Base-by-base conservation (phyloP, 2,329 filamentous ascomycete genomes). In the Apiospora sp. region DNA sequence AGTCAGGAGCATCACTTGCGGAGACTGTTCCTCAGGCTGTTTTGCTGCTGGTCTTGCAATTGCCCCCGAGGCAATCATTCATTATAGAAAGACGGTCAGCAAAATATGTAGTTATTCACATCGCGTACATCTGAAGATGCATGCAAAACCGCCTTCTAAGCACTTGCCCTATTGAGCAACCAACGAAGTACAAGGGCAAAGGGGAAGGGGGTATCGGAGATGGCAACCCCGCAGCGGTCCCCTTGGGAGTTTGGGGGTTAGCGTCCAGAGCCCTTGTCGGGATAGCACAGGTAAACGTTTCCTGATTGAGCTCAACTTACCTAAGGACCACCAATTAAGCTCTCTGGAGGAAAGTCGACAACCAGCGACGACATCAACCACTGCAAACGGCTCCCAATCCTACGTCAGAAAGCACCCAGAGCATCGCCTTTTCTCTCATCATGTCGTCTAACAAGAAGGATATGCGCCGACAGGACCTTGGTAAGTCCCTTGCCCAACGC, bases 381-480 rank as follows among this genome's bases (percentile, higher is more conserved):
- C n/a, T 3, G 19, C 34, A 37, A 41, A 64, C n/a, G n/a, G 54
- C 30, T 41, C 43, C 37, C 13, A 30, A 67, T 46, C 54, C 70
- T 12, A 71, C 22, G 10, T 8, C 54, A 67, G 41, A 27, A 71
- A 72, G n/a, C 49, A 51, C 12, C 49, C 10, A 51, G 58, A 8
- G 14, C 58, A n/a, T 64, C 58, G 19, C 41, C 24, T 1, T 41
- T 41, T 41, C 37, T 10, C 6, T 12, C 7, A 64, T n/a, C 30
- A 64, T 64, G 58, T 64, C 94, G 92, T 85, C 92, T 70, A 86
- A 89, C 71, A 92, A 90, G 82, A 94, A 93, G 83, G 92, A 95
- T 81, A 93, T 94, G 92, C 90, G 92, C 74, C 88, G 93, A 79
- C 83, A 87, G 73, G 93, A 95, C 82, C 87, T 95, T 76, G 89